phyloP scores from a whole-genome alignment of 176 grass and related monocot genomes.

The bread wheat (Triticum aestivum) region IWGSC_CS_RefSeq_v2.1 NC_057808.1:486450569-486451068 shows the following conservation, averaged over 20 bases:
- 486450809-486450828: not conserved
- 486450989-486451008: too few species aligned
- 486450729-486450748: constrained; percentile 4
- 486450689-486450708: not conserved
- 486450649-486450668: not conserved
- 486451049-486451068: too few species aligned
- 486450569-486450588: not conserved
- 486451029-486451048: too few species aligned
- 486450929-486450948: too few species aligned
- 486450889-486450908: not conserved
- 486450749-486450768: not conserved
- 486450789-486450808: not conserved
- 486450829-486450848: not conserved
- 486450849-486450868: not conserved
- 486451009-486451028: too few species aligned
- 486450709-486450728: not conserved
- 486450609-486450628: not conserved
- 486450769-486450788: constrained; percentile 6
- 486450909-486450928: too few species aligned
- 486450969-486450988: too few species aligned
- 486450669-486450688: constrained; percentile 1
- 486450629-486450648: not conserved
- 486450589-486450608: not conserved
- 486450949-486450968: too few species aligned
- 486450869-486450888: not conserved